Conservation (phyloP, 1,284 basidiomycete genomes). For the Ustilago shanxiensis region DNA sequence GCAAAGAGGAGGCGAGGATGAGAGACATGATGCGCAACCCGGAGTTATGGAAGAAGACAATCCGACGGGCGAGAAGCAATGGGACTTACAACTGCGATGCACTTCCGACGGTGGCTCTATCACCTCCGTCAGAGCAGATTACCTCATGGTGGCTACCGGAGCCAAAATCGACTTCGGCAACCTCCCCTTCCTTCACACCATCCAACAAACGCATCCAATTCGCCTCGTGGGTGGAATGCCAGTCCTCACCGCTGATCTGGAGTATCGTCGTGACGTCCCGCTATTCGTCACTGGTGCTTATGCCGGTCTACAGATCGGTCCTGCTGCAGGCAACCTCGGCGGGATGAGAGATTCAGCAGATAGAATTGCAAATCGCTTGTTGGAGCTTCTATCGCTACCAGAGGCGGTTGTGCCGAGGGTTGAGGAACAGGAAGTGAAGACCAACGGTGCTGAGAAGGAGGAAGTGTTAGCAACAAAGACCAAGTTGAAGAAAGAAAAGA, state of each 20-base stretch:
- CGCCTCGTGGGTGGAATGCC: constrained; percentile 67
- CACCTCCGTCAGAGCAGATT: constrained; percentile 37
- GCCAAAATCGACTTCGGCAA: constrained; percentile 50
- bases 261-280: constrained; percentile 63
- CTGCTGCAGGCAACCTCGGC: constrained; percentile 69
- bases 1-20: background rate
- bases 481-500: background rate
- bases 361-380: constrained; percentile 64
- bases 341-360: constrained; percentile 70
- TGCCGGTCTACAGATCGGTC: constrained; percentile 66
- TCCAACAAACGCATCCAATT: constrained; percentile 53
- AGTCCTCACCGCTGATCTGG: constrained; percentile 65
- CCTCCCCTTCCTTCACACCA: constrained; percentile 57
- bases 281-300: constrained; percentile 69
- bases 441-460: background rate
- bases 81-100: constrained; percentile 41
- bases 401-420: constrained; percentile 17
- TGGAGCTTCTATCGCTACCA: constrained; percentile 30
- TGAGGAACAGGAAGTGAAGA: background rate
- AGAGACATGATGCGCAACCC: background rate
- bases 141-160: constrained; percentile 68
- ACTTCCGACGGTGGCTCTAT: constrained; percentile 5
- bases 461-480: background rate
- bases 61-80: constrained; percentile 15
- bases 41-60: background rate